Evolutionary conservation across 2,329 filamentous ascomycete genomes (phyloP).

Genomic region (Sporothrix variecibatus): DNA sequence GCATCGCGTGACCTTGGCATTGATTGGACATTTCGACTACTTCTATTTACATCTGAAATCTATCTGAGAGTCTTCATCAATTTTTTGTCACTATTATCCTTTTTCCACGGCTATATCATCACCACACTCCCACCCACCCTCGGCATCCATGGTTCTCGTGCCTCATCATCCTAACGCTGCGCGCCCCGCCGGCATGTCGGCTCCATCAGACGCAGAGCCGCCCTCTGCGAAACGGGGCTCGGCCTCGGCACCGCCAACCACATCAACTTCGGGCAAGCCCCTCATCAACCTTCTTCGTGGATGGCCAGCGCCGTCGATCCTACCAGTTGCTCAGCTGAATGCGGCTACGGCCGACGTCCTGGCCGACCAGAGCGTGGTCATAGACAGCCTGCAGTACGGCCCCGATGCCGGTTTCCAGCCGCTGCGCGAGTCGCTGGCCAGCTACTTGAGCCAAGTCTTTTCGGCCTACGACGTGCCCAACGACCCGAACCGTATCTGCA

Average conservation of each 20-base stretch:
- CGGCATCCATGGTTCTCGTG: background rate
- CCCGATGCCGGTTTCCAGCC: constrained; percentile 73
- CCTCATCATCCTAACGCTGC: background rate
- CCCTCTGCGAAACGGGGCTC: background rate
- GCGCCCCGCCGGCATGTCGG: background rate
- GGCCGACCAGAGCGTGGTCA: constrained; percentile 54
- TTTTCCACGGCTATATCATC: background rate
- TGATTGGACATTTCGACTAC: background rate
- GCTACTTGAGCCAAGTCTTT: constrained; percentile 70
- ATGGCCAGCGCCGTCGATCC: constrained; percentile 64
- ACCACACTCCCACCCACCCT: background rate
- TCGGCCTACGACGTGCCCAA: constrained; percentile 30
- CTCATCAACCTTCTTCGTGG: constrained; percentile 67
- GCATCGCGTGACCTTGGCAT: background rate
- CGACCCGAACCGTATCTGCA: constrained; percentile 65
- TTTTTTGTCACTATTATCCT: background rate
- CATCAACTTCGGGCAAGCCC: constrained; percentile 29
- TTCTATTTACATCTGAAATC: background rate
- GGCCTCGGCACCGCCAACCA: background rate
- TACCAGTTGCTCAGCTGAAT: constrained; percentile 65
- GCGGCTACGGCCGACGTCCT: constrained; percentile 63
- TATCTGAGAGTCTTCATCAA: background rate
- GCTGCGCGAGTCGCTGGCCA: constrained; percentile 67
- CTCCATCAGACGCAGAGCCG: background rate
- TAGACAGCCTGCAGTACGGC: constrained; percentile 74